Evolutionary conservation across 148 eudicot species (phyloP).

Genomic region (Vaccinium corymbosum): DNA sequence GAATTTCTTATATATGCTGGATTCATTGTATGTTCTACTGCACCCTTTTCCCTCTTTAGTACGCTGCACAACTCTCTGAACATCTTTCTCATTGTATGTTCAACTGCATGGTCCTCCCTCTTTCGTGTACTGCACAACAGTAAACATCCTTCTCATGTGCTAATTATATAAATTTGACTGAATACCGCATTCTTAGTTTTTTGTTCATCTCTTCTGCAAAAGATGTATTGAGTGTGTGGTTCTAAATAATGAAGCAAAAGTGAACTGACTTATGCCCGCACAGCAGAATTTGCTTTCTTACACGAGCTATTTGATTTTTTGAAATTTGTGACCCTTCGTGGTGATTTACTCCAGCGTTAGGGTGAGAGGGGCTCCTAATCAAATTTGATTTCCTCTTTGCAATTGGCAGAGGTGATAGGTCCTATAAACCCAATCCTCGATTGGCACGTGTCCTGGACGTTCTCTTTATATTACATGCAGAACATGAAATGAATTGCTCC

Average conservation of each 20-base stretch:
- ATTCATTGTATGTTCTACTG: constrained; percentile 73
- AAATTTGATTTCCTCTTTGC: constrained; percentile 2
- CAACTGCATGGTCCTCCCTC: constrained; percentile 8
- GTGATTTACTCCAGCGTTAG: background rate
- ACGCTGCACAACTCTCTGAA: background rate
- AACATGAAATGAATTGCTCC: constrained; percentile 99
- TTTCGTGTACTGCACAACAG: background rate
- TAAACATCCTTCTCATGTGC: background rate
- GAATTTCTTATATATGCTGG: constrained; percentile 96
- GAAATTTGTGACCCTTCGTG: background rate
- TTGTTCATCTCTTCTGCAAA: background rate
- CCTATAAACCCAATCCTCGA: constrained; percentile 91
- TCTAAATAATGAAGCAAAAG: background rate
- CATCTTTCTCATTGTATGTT: constrained; percentile 61
- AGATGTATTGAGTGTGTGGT: background rate
- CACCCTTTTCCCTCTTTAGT: constrained; percentile 1
- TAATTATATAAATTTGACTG: too few relatives aligned
- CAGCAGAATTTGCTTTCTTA: background rate
- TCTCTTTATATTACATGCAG: constrained; percentile 92
- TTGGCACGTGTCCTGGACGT: constrained; percentile 91
- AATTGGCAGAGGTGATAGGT: constrained; percentile 69
- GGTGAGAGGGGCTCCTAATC: background rate
- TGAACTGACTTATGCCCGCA: background rate
- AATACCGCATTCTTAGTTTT: background rate
- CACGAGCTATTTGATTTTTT: background rate